phyloP scores from a whole-genome alignment of 2,329 filamentous ascomycete species.

The Penicillium sp. region DNA sequence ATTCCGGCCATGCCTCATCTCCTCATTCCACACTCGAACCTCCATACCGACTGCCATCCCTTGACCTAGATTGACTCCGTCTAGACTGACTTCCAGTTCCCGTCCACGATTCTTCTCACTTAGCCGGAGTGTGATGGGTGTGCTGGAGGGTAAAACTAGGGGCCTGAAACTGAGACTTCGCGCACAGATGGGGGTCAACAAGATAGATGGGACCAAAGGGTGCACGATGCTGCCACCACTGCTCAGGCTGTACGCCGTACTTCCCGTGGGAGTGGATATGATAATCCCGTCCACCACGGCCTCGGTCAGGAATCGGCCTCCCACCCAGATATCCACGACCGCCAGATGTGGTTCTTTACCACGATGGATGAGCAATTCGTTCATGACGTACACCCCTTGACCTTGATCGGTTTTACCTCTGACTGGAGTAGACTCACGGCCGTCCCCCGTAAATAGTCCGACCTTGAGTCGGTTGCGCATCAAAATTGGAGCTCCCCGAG shows the following conservation, averaged over 20 bases:
- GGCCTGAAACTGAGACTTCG: conserved; percentile 89
- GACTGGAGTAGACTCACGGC: conserved; percentile 53
- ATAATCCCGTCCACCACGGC: conserved; percentile 95
- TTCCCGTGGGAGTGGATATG: conserved; percentile 88
- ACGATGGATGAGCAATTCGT: conserved; percentile 91
- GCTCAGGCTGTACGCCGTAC: conserved; percentile 92
- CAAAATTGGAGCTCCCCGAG: conserved; percentile 74
- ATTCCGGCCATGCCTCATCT: conserved; percentile 57
- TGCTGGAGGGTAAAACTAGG: conserved; percentile 81
- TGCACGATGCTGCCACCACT: conserved; percentile 92
- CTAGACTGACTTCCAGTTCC: conserved; percentile 76
- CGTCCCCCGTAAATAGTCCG: conserved; percentile 72
- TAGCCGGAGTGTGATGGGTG: conserved; percentile 75
- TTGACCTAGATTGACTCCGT: conserved; percentile 65
- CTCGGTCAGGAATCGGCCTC: conserved; percentile 85
- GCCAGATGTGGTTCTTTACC: conserved; percentile 87
- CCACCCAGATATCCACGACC: conserved; percentile 87
- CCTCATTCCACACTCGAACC: conserved; percentile 83
- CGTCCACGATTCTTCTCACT: conserved; percentile 76
- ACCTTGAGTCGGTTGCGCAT: conserved; percentile 85
- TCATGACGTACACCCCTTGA: conserved; percentile 70
- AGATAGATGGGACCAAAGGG: conserved; percentile 80
- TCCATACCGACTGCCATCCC: conserved; percentile 75
- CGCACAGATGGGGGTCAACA: conserved; percentile 92
- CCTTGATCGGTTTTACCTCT: conserved; percentile 31